Base-by-base conservation (phyloP, 345 rosid genomes). In the Abelmoschus esculentus region DNA sequence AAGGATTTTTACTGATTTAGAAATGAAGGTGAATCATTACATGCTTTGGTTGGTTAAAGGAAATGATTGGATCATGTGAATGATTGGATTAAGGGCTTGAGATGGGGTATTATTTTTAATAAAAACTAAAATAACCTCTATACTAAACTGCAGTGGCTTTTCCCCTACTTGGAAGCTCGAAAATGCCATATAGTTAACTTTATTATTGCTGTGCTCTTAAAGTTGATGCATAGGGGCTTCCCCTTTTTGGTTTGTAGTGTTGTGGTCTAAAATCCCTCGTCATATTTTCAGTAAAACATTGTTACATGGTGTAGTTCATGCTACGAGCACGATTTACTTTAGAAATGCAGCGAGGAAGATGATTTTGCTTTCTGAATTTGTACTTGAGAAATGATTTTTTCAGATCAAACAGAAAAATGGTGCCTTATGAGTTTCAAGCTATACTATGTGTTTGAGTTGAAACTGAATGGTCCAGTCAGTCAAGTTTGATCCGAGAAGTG, bases 21-120 rank as follows among this genome's bases (percentile, higher is more conserved):
- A 65, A 65, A 26, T 44, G 38, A 64, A 64, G 53, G 12, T 52
- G 56, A 65, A 28, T 2, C 22, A 8, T 47, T 66, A 0, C 56
- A 46, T 26, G 69, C 69, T 28, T 46, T 65, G 55, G 3, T 46
- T 65, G 18, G 53, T 5, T 5, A 5, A 36, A 18, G 67, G 32
- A 42, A 26, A 46, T 55, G 69, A 46, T 13, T 46, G 55, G 69
- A 65, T 65, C 69, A 3, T 65, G 53, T 19, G 26, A 42, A 63
- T 63, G 50, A 40, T 14, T 42, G 44, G 53, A 49, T 19, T 63
- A 29, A 42, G 53, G 31, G 52, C 22, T 5, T 61, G 14, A 1
- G 7, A 26, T 5, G 3, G 38, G 38, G 6, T 22, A 36, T 17
- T 36, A 1, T n/a, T 17, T 61, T 17, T 36, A 58, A 13, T 58